Evolutionary conservation across 2,329 filamentous ascomycete genomes (phyloP).

Genomic region (Aspergillus sp.): DNA sequence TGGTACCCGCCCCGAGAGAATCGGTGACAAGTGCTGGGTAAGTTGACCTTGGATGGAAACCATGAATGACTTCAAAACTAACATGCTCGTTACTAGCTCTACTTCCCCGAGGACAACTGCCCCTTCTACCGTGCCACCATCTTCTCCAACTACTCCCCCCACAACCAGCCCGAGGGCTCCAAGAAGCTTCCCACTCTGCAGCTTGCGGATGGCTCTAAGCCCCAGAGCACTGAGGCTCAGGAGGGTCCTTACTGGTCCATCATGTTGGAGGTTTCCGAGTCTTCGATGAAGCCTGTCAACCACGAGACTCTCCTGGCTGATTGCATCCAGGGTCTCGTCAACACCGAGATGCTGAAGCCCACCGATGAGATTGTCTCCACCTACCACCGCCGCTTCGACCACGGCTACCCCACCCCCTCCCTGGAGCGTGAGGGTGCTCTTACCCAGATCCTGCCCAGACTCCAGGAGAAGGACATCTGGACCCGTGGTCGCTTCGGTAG

Average conservation of each 20-base stretch:
- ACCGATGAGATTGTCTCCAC: constrained; percentile 95
- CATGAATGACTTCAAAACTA: background rate
- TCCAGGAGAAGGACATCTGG: constrained; percentile 88
- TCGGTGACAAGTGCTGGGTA: constrained; percentile 99
- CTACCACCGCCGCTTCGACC: constrained; percentile 96
- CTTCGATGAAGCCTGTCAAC: constrained; percentile 90
- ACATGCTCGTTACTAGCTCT: constrained; percentile 60
- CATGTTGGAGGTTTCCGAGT: constrained; percentile 98
- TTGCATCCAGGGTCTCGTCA: constrained; percentile 93
- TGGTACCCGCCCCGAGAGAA: constrained; percentile 86
- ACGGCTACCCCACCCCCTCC: constrained; percentile 94
- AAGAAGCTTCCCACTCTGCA: constrained; percentile 85
- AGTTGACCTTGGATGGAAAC: constrained; percentile 27
- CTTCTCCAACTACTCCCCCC: constrained; percentile 99
- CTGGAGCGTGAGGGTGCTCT: constrained; percentile 95
- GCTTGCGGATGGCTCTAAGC: constrained; percentile 81
- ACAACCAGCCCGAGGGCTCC: constrained; percentile 87
- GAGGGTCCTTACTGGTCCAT: constrained; percentile 99
- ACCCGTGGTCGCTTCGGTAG: constrained; percentile 95
- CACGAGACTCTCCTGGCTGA: constrained; percentile 81
- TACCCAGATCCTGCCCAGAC: constrained; percentile 86
- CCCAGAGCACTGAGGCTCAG: constrained; percentile 70
- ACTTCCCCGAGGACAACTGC: constrained; percentile 99
- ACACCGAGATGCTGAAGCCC: constrained; percentile 93
- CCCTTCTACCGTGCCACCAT: constrained; percentile 99